Evolutionary conservation across 2,329 filamentous ascomycete species (phyloP).

Genomic region (Trichoderma sp.): DNA sequence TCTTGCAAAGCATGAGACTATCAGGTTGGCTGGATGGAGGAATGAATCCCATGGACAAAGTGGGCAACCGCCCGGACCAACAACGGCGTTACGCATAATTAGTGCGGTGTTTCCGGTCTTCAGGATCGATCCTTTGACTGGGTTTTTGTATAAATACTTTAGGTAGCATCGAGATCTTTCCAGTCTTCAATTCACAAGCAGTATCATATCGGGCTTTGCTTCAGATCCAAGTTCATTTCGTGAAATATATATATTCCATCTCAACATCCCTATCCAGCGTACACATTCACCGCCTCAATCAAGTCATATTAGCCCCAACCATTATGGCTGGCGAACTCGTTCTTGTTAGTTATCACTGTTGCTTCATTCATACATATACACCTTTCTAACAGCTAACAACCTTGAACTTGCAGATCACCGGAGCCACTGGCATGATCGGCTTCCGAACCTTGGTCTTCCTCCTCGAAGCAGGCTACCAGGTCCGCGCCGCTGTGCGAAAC

Average conservation of each 20-base stretch:
- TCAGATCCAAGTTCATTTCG: background rate
- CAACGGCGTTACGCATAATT: background rate
- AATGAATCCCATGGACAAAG: background rate
- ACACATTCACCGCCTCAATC: background rate
- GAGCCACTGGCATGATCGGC: slow-evolving; percentile 32
- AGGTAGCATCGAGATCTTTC: background rate
- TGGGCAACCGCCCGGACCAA: background rate
- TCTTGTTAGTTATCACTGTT: background rate
- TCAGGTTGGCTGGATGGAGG: background rate
- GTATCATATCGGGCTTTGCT: background rate
- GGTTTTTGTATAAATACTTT: background rate
- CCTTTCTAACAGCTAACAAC: background rate
- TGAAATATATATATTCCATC: background rate
- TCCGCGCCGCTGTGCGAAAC: slow-evolving; percentile 32
- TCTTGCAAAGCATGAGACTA: background rate
- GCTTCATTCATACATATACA: background rate
- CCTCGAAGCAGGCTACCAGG: slow-evolving; percentile 28
- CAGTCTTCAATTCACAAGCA: background rate
- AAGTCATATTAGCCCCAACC: background rate
- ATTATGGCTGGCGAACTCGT: slow-evolving; percentile 16
- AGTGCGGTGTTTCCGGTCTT: background rate
- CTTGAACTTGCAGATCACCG: slow-evolving; percentile 25
- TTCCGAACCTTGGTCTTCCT: slow-evolving; percentile 28
- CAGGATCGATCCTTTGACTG: background rate
- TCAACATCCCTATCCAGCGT: background rate